phyloP scores from a whole-genome alignment of 2,329 filamentous ascomycete species.

The Exophiala xenobiotica region DNA sequence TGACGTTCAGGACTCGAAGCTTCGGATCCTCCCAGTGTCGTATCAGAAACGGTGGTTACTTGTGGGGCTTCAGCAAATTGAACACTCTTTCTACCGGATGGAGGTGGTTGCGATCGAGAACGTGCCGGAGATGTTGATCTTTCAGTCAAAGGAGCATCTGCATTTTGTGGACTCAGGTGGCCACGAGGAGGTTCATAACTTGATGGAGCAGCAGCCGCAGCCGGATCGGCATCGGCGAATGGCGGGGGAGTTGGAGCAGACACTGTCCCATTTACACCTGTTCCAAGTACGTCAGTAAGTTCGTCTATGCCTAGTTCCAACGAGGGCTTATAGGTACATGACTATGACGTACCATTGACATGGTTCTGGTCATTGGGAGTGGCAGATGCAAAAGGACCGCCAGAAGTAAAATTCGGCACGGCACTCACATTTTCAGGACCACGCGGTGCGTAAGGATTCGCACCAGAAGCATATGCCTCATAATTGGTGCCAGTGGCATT shows the following conservation, averaged over 20 bases:
- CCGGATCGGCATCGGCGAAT: constrained; percentile 18
- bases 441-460: constrained; percentile 42
- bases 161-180: background rate
- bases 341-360: constrained; percentile 45
- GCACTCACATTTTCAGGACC: constrained; percentile 53
- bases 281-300: constrained; percentile 4
- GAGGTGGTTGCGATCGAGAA: constrained; percentile 20
- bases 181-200: constrained; percentile 1
- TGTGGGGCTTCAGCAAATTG: constrained; percentile 28
- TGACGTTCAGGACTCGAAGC: constrained; percentile 17
- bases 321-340: constrained; percentile 17
- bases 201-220: constrained; percentile 5
- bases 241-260: constrained; percentile 25
- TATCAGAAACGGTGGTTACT: constrained; percentile 16
- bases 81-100: constrained; percentile 26
- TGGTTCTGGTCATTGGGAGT: constrained; percentile 38
- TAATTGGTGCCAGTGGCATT: constrained; percentile 31
- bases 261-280: constrained; percentile 19
- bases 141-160: constrained; percentile 14
- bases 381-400: constrained; percentile 30
- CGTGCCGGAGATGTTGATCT: constrained; percentile 17
- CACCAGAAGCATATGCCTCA: constrained; percentile 37
- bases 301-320: constrained; percentile 14
- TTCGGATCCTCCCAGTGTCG: constrained; percentile 11
- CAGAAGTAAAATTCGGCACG: constrained; percentile 35